Evolutionary conservation across 805 yeast species (phyloP).

Genomic region (Candida multigemmis): DNA sequence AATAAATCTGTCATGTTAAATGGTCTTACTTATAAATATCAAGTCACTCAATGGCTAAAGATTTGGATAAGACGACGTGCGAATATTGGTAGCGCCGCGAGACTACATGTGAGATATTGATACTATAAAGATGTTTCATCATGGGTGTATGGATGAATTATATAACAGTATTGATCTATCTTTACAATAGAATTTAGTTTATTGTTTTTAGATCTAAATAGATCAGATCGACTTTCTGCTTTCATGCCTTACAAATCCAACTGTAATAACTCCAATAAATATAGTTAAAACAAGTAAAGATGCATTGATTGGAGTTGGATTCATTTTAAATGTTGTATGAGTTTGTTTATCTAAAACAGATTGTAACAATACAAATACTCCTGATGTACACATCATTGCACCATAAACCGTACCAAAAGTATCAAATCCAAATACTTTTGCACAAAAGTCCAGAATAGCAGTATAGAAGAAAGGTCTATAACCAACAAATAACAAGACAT

Average conservation of each 20-base stretch:
- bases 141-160: too few relatives aligned
- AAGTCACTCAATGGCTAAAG: too few relatives aligned
- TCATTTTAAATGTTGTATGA: slow-evolving; percentile 44
- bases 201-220: too few relatives aligned
- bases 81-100: too few relatives aligned
- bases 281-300: slow-evolving; percentile 29
- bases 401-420: slow-evolving; percentile 55
- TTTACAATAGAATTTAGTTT: too few relatives aligned
- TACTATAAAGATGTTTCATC: too few relatives aligned
- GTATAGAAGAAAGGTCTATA: slow-evolving; percentile 54
- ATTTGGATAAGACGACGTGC: too few relatives aligned
- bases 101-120: too few relatives aligned
- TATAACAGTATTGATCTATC: too few relatives aligned
- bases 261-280: slow-evolving; percentile 33
- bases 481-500: slow-evolving; percentile 39
- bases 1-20: too few relatives aligned
- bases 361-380: slow-evolving; percentile 41
- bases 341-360: slow-evolving; percentile 38
- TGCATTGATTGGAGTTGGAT: slow-evolving; percentile 43
- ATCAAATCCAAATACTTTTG: slow-evolving; percentile 56
- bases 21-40: too few relatives aligned
- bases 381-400: slow-evolving; percentile 44
- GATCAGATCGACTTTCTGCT: too few relatives aligned
- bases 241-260: slow-evolving; percentile 28
- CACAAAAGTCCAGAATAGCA: slow-evolving; percentile 48